Conservation (phyloP, 139 green algal genomes). For the Yamagishiella unicocca region DNA sequence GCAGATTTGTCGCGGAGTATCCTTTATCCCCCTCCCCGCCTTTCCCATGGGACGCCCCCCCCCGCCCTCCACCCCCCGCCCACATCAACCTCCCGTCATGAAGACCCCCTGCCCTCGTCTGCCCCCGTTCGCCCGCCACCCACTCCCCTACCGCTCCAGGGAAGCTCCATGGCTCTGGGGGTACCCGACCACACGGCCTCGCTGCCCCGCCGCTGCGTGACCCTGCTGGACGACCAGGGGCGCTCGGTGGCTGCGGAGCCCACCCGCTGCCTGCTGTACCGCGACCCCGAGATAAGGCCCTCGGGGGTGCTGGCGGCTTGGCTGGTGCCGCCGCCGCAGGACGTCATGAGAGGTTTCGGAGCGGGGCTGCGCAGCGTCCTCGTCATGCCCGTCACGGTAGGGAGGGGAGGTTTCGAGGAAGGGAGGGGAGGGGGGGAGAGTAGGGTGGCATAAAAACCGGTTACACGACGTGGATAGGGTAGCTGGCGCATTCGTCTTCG, state of each 20-base stretch:
- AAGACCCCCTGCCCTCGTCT: no score
- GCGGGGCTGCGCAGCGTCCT: not conserved
- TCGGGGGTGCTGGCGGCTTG: slow-evolving; percentile 9
- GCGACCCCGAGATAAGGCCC: not conserved
- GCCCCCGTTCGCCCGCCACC: no score
- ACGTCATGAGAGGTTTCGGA: not conserved
- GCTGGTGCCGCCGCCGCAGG: slow-evolving; percentile 7
- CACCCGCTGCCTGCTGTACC: slow-evolving; percentile 19
- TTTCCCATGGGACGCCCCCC: no score
- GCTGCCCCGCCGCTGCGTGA: not conserved
- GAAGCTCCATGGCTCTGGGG: not conserved
- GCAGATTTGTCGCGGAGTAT: no score
- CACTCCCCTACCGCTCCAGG: not conserved
- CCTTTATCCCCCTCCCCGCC: no score
- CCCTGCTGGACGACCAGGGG: slow-evolving; percentile 4
- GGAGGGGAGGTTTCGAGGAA: not conserved
- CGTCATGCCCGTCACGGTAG: not conserved
- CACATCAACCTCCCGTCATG: no score
- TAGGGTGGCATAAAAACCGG: no score
- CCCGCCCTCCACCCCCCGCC: no score
- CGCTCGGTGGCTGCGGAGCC: not conserved
- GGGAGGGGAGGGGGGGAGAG: not conserved
- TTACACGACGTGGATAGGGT: no score
- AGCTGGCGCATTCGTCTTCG: no score
- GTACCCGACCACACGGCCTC: slow-evolving; percentile 28